Evolutionary conservation across 2,329 filamentous ascomycete genomes (phyloP).

Genomic region (Neofusicoccum kwambonambiense): DNA sequence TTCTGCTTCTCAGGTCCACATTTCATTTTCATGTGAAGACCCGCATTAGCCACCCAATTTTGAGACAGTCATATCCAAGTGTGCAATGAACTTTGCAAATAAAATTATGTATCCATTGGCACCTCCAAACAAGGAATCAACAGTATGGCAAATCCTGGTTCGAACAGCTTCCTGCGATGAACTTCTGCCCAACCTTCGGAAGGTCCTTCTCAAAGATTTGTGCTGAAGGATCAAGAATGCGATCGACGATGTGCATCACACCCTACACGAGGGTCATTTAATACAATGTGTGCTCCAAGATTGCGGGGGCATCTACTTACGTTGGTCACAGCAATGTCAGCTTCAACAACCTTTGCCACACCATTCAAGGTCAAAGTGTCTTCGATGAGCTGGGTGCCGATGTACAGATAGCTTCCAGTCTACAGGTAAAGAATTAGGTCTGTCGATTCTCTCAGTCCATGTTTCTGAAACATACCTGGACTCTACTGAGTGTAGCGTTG

Average conservation of each 20-base stretch:
- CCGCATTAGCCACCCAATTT: no score
- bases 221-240: conserved; percentile 26
- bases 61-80: no score
- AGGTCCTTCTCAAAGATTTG: conserved; percentile 28
- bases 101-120: no score
- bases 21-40: no score
- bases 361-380: neutral
- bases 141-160: conserved; percentile 28
- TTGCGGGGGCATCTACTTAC: neutral
- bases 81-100: no score
- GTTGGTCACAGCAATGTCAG: conserved; percentile 13
- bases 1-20: no score
- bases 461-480: neutral
- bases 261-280: conserved; percentile 18
- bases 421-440: neutral
- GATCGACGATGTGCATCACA: conserved; percentile 27
- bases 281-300: accelerated
- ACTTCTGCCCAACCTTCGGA: conserved; percentile 24
- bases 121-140: neutral
- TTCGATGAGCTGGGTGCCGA: neutral
- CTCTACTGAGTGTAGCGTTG: neutral
- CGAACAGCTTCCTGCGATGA: conserved; percentile 30
- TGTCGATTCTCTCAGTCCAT: no score
- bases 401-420: conserved; percentile 14
- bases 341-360: conserved; percentile 5